Evolutionary conservation across 1,284 basidiomycete species (phyloP), one percentile per base, ranked within the genome.

Genomic region (Melampsora americana): DNA sequence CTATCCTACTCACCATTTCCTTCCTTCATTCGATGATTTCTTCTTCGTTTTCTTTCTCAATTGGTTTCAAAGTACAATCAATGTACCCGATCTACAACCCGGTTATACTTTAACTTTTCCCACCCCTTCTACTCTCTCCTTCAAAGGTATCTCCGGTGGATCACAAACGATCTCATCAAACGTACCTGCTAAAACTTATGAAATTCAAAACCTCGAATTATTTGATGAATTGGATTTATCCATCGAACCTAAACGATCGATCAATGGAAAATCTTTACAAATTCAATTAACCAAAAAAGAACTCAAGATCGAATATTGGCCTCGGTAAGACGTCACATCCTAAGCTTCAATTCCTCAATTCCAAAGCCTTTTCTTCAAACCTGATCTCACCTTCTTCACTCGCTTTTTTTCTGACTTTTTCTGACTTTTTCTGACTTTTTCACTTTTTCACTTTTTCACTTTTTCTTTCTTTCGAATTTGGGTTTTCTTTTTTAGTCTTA

Each of bases 291-390:
- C 64, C 23, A 73, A 73, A 46, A 73, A 73, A 39, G 53, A 73
- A 30, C 28, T 66, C 16, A 50, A 48, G 18, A 48, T 44, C 23
- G 71, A 73, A 42, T 73, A 73, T 65, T 73, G 71, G 71, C 71
- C 71, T 66, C 71, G 71, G 71, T 73, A 28, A 23, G 70, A 66
- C 9, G n/a, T n/a, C n/a, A n/a, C n/a, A n/a, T n/a, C n/a, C n/a
- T n/a, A n/a, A n/a, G n/a, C n/a, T n/a, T n/a, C n/a, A n/a, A n/a
- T n/a, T n/a, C n/a, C n/a, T n/a, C n/a, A n/a, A n/a, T n/a, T n/a
- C n/a, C n/a, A n/a, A n/a, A n/a, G n/a, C n/a, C n/a, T n/a, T n/a
- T n/a, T n/a, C n/a, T n/a, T n/a, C n/a, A n/a, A 11, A 26, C 23
- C 69, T n/a, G n/a, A n/a, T 16, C 20, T 26, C 39, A 32, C n/a